A percentile compares a stretch with the other conserved stretches of the same genome.
Conservation (phyloP, 2,329 filamentous ascomycete genomes). For the Cyclaneusma minus region DNA sequence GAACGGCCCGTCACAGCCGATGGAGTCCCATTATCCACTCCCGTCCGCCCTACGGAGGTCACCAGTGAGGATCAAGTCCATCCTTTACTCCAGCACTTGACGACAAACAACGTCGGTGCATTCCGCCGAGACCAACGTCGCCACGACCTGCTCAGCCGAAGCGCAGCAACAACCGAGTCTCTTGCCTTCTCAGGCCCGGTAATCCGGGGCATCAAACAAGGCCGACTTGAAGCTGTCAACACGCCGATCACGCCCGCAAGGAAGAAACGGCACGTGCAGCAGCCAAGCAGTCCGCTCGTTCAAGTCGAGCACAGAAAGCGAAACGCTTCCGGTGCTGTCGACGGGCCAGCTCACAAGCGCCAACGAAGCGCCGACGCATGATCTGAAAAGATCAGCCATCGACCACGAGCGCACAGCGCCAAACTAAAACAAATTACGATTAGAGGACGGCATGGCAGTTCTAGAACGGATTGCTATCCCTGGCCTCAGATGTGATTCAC, state of each 20-base stretch:
- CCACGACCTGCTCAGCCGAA: slow-evolving; percentile 30
- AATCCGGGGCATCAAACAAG: slow-evolving; percentile 46
- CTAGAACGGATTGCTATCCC: too few relatives aligned
- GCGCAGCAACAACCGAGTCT: slow-evolving; percentile 45
- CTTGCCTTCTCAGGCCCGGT: slow-evolving; percentile 45
- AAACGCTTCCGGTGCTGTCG: too few relatives aligned
- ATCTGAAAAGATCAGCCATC: too few relatives aligned
- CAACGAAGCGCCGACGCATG: too few relatives aligned
- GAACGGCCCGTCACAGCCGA: slow-evolving; percentile 25
- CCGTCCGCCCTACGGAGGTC: slow-evolving; percentile 31
- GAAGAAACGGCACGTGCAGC: slow-evolving; percentile 27
- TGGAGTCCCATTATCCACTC: slow-evolving; percentile 35
- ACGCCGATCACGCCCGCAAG: slow-evolving; percentile 54
- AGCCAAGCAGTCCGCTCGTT: too few relatives aligned
- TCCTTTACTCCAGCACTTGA: slow-evolving; percentile 49
- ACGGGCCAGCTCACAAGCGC: too few relatives aligned
- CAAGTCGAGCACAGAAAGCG: too few relatives aligned
- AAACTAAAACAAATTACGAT: too few relatives aligned
- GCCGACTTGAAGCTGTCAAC: slow-evolving; percentile 48
- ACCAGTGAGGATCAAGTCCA: slow-evolving; percentile 31
- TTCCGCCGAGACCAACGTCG: slow-evolving; percentile 54
- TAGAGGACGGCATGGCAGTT: too few relatives aligned
- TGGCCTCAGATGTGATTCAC: too few relatives aligned
- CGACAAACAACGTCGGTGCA: slow-evolving; percentile 57
- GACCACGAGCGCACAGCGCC: too few relatives aligned